phyloP scores from a whole-genome alignment of 163 green algal genomes.

The Prototheca wickerhamii region DNA sequence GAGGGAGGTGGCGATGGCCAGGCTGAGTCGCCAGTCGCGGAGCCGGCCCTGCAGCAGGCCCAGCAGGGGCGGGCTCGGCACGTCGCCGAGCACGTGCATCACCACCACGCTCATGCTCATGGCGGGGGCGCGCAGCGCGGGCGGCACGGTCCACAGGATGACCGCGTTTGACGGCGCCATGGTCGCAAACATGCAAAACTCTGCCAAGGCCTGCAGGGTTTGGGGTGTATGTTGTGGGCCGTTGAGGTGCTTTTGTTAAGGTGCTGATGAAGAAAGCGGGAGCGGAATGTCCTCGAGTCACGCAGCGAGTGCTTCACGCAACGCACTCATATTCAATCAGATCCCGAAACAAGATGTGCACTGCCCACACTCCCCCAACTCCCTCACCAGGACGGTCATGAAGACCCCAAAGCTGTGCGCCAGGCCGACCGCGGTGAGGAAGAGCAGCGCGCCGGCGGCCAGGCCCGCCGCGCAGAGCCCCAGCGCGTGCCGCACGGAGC shows the following conservation, averaged over 20 bases:
- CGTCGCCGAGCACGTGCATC: constrained; percentile 85
- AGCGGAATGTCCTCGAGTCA: too few species aligned
- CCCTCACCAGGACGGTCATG: constrained; percentile 47
- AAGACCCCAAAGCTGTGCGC: constrained; percentile 52
- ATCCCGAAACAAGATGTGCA: neutral
- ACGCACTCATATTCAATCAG: too few species aligned
- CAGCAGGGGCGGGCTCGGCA: constrained; percentile 78
- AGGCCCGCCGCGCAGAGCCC: constrained; percentile 46
- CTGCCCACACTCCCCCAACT: neutral
- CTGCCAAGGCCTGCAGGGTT: constrained; percentile 32
- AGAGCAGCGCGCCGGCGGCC: constrained; percentile 33
- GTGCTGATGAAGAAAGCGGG: too few species aligned
- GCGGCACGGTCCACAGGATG: constrained; percentile 72
- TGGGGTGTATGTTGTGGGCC: neutral
- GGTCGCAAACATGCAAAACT: constrained; percentile 74
- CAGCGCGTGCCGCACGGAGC: constrained; percentile 52
- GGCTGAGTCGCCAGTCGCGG: constrained; percentile 34
- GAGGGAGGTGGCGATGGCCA: constrained; percentile 2
- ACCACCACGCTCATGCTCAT: constrained; percentile 70
- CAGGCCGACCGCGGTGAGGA: constrained; percentile 45
- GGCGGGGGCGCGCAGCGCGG: constrained; percentile 61
- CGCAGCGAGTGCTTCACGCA: too few species aligned
- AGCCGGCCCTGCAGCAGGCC: constrained; percentile 66
- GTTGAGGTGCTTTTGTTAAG: neutral
- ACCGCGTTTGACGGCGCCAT: constrained; percentile 38